Evolutionary conservation across 169 alveolate genomes (phyloP), one percentile per base, ranked within the genome.

Genomic region (Plasmodium coatneyi): DNA sequence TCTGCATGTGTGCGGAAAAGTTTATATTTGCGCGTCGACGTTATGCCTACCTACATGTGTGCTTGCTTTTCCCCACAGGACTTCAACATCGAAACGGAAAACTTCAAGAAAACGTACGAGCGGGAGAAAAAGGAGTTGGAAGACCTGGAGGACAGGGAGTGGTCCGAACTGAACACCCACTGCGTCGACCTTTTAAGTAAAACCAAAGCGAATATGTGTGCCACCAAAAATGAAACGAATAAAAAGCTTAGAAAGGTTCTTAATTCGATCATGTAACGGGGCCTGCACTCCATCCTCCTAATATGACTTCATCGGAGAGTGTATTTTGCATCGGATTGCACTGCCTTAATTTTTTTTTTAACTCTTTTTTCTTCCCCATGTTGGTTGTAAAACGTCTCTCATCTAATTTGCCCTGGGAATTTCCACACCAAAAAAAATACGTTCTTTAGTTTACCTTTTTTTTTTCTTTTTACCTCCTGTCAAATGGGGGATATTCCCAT

Each of bases 131-230:
- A 84, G 28, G 80, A 84, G 60, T 54, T 84, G 5, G 86, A 84
- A n/a, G 84, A 72, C n/a, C 79, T 84, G 71, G 93, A 84, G 80
- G 84, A 84, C 28, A 84, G 56, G 30, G 93, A 84, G 43, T 84
- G 93, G 93, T 72, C 79, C 39, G 93, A 84, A 36, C 43, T 84
- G n/a, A 84, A 84, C 66, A 34, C 22, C 6, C 93, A 84, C 43
- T 84, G 80, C 22, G 71, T 84, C 36, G 93, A 84, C 60, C 54
- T 74, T 74, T 52, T 84, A 84, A 84, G 30, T 30, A 84, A 84
- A 39, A 84, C 84, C 6, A 84, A 84, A 76, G 49, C 84, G 19
- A 74, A 74, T 46, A 84, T 84, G 41, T 74, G 54, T 6, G 93
- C 84, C 43, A 74, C 60, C 6, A 84, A 84, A 84, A 83, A 84